A percentile compares a stretch with the other conserved stretches of the same genome.
Evolutionary conservation across 495 filamentous ascomycete genomes (phyloP).

Genomic region (Cairneyella variabilis): DNA sequence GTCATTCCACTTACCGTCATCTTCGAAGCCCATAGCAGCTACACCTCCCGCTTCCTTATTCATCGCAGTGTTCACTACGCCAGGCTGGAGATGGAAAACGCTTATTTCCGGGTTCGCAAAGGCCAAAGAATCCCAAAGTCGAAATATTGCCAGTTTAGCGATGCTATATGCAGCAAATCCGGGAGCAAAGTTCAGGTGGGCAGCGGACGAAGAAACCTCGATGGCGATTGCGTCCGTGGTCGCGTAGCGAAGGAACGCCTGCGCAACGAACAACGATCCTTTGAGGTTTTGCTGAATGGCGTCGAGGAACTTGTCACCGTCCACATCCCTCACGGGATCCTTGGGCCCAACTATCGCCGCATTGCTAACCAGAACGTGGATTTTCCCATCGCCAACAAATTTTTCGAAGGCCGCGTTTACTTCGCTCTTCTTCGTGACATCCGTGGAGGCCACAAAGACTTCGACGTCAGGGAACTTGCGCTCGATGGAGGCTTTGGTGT

Average conservation of each 20-base stretch:
- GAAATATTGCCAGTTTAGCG: slow-evolving; percentile 38
- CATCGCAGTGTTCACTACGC: slow-evolving; percentile 41
- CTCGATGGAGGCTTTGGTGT: slow-evolving; percentile 25
- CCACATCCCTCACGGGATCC: slow-evolving; percentile 28
- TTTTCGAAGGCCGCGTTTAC: slow-evolving; percentile 31
- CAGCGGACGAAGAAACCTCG: slow-evolving; percentile 33
- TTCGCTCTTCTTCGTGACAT: slow-evolving; percentile 37
- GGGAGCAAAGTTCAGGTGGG: slow-evolving; percentile 34
- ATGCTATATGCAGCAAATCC: slow-evolving; percentile 33
- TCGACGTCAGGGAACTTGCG: slow-evolving; percentile 26
- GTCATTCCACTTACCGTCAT: slow-evolving; percentile 34
- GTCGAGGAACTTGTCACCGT: slow-evolving; percentile 31
- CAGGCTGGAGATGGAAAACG: slow-evolving; percentile 45
- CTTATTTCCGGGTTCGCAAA: slow-evolving; percentile 33
- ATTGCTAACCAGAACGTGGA: slow-evolving; percentile 30
- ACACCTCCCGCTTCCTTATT: slow-evolving; percentile 34
- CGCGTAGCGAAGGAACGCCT: slow-evolving; percentile 38
- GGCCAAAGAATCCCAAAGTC: slow-evolving; percentile 37
- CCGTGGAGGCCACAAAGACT: slow-evolving; percentile 29
- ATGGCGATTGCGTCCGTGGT: slow-evolving; percentile 34
- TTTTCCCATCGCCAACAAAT: slow-evolving; percentile 31
- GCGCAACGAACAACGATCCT: slow-evolving; percentile 34
- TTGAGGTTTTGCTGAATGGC: slow-evolving; percentile 34
- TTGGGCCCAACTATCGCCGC: slow-evolving; percentile 31
- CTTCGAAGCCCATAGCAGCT: slow-evolving; percentile 30